These are phyloP conservation scores for Mycena maculata DNA, from an alignment of 768 basidiomycete genomes.

Conservation along the genomic window DNA sequence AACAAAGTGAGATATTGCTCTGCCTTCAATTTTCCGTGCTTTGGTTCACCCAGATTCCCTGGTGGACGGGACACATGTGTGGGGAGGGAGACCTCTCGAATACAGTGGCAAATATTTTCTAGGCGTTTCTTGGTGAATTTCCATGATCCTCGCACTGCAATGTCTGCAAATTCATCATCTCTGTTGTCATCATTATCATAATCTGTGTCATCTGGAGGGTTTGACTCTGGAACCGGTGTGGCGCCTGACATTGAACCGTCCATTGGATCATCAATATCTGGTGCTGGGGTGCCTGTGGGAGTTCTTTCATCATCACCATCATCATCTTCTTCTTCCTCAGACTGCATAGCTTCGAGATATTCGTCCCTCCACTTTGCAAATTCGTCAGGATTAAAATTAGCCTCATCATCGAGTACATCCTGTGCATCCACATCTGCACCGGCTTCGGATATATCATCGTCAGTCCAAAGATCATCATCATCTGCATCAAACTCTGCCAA, in stretches of 20 bases:
- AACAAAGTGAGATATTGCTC: conserved; percentile 32
- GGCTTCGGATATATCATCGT: conserved; percentile 27
- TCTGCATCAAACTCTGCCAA: conserved; percentile 17
- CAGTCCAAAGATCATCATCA: conserved; percentile 26
- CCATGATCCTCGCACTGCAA: conserved; percentile 8
- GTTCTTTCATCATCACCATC: conserved; percentile 23
- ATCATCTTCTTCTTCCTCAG: conserved; percentile 5
- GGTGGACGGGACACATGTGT: conserved; percentile 31
- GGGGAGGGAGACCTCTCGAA: conserved; percentile 27
- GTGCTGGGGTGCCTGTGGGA: conserved; percentile 5
- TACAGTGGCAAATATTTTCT: conserved; percentile 9
- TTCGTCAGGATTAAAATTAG: background rate
- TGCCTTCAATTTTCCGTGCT: conserved; percentile 39
- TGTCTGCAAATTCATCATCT: conserved; percentile 22
- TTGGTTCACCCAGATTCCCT: conserved; percentile 33
- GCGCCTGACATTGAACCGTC: conserved; percentile 11
- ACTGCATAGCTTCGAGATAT: conserved; percentile 7
- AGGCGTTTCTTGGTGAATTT: conserved; percentile 22
- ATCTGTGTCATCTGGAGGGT: background rate
- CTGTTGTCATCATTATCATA: background rate
- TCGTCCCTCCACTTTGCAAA: conserved; percentile 1
- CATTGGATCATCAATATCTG: conserved; percentile 21
- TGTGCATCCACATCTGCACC: conserved; percentile 15
- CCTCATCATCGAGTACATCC: background rate
- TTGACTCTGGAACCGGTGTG: conserved; percentile 23